Conservation (phyloP, 176 grass and related monocot genomes). For the Secale cereale region DNA sequence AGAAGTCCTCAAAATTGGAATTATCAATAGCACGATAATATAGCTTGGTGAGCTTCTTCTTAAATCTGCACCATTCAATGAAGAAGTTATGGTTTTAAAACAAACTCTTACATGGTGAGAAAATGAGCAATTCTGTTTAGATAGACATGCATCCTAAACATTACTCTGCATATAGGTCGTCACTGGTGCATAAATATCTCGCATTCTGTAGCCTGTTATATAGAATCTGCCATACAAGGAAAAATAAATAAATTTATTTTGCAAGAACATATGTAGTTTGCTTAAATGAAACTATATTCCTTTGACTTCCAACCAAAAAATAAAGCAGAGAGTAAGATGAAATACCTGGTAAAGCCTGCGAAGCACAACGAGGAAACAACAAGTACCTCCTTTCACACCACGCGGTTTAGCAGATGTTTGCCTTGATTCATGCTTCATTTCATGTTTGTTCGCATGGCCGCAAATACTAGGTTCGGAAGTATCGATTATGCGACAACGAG, state of each 20-base stretch:
- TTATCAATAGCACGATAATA: slow-evolving; percentile 21
- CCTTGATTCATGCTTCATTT: slow-evolving; percentile 15
- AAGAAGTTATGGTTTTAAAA: background rate
- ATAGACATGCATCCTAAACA: background rate
- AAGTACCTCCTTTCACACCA: slow-evolving; percentile 11
- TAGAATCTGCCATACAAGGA: slow-evolving; percentile 23
- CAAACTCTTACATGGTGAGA: background rate
- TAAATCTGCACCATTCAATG: slow-evolving; percentile 30
- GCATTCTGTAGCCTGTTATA: slow-evolving; percentile 35
- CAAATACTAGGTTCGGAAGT: background rate
- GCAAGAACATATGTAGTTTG: slow-evolving; percentile 1
- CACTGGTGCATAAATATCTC: background rate
- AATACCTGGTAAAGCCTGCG: slow-evolving; percentile 48
- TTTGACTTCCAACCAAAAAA: background rate
- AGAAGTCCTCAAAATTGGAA: slow-evolving; percentile 35
- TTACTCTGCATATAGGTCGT: slow-evolving; percentile 44
- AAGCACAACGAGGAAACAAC: slow-evolving; percentile 29
- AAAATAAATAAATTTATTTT: slow-evolving; percentile 2
- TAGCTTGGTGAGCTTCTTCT: slow-evolving; percentile 22
- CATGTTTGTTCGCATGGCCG: background rate
- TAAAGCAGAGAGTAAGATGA: background rate
- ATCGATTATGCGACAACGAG: background rate
- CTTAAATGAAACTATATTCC: background rate
- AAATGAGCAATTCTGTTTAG: background rate
- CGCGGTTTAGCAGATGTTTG: background rate